Conservation (phyloP, 176 grass and related monocot genomes). For the Lolium perenne region DNA sequence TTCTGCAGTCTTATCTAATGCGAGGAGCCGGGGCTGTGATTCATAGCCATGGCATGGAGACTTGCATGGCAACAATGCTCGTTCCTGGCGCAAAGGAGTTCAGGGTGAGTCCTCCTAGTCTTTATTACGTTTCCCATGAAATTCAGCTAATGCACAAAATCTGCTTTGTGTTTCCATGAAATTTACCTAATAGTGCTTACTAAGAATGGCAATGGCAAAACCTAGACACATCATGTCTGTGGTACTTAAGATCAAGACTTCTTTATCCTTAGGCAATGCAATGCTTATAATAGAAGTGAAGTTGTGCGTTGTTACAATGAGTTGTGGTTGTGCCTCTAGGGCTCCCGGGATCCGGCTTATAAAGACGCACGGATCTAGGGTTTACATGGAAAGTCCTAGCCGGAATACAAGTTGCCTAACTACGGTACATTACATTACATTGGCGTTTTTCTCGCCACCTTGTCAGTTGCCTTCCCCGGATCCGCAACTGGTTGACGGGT, state of each 20-base stretch:
- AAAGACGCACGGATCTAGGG: too few species aligned
- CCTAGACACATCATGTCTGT: not conserved
- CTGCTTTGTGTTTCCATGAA: constrained; percentile 19
- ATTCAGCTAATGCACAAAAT: constrained; percentile 20
- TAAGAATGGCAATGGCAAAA: not conserved
- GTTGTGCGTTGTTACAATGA: too few species aligned
- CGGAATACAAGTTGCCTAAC: too few species aligned
- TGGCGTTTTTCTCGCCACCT: too few species aligned
- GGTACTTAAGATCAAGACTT: not conserved
- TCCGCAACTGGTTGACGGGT: too few species aligned
- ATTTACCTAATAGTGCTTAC: constrained; percentile 16
- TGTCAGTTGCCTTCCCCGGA: too few species aligned
- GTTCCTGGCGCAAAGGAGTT: constrained; percentile 89
- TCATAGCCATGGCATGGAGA: constrained; percentile 98
- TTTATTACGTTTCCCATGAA: not conserved
- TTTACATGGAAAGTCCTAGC: too few species aligned
- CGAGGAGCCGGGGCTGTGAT: constrained; percentile 92
- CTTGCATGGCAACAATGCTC: constrained; percentile 89
- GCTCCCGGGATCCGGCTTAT: too few species aligned
- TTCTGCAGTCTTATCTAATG: constrained; percentile 85
- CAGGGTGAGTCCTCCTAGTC: constrained; percentile 58
- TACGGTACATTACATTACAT: too few species aligned
- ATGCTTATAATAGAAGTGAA: not conserved
- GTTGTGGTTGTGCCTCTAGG: too few species aligned
- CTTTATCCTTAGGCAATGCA: not conserved